Percentiles rank a stretch among this genome's conserved stretches.
Conservation (phyloP, 805 yeast genomes). For the Crinitomyces ghanaensis region DNA sequence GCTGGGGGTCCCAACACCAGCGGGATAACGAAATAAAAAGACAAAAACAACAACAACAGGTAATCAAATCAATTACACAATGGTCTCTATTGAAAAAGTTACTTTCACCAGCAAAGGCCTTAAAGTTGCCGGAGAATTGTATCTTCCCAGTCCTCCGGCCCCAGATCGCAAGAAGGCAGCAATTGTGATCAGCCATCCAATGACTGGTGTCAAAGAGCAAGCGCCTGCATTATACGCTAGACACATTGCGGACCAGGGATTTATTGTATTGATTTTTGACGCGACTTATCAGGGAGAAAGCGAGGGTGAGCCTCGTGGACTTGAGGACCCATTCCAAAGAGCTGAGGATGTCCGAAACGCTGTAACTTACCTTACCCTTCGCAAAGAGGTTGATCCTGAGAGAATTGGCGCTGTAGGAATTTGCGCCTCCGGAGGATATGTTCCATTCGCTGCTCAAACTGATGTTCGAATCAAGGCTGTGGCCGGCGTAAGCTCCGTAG, state of each 20-base stretch:
- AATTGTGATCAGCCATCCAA: neutral
- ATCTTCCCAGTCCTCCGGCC: neutral
- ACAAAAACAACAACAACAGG: too few relatives aligned
- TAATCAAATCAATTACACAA: too few relatives aligned
- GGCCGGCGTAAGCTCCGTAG: too few relatives aligned
- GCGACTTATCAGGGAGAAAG: neutral
- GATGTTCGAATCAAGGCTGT: too few relatives aligned
- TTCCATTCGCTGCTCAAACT: too few relatives aligned
- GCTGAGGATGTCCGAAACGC: neutral
- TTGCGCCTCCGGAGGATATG: too few relatives aligned
- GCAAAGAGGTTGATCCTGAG: constrained; percentile 1
- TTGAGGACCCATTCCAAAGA: constrained; percentile 1
- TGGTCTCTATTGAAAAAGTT: neutral
- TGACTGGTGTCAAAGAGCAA: neutral
- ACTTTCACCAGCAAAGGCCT: neutral
- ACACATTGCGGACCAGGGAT: neutral
- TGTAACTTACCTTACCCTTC: neutral
- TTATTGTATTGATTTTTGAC: neutral
- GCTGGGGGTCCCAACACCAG: too few relatives aligned
- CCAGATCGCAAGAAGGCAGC: neutral
- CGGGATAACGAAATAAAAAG: too few relatives aligned
- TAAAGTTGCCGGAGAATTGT: neutral
- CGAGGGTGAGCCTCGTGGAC: constrained; percentile 1
- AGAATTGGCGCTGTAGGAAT: too few relatives aligned
- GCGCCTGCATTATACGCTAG: neutral